Base-by-base conservation (phyloP, 176 grass and related monocot genomes). In the Paspalum notatum region DNA sequence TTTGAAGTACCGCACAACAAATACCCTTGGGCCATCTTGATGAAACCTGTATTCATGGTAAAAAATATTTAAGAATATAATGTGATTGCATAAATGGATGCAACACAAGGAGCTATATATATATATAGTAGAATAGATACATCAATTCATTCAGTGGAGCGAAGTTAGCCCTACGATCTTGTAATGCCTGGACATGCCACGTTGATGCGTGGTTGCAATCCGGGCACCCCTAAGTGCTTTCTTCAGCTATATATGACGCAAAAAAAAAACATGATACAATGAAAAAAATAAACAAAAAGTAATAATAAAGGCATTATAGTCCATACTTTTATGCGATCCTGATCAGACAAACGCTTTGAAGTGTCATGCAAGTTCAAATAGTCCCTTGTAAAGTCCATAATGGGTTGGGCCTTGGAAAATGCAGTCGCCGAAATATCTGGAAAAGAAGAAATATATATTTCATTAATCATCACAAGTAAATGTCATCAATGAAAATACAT, bases 361-460 rank as follows among this genome's bases (percentile, higher is more conserved):
- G 7, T 0, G 88, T 94, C 77, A 59, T 32, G 65, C n/a, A 89
- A 0, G 39, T 79, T 87, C 54, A 98, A n/a, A 87, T 81, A 89
- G 4, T 95, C 70, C 0, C 39, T 0, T 2, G 61, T 71, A 21
- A 98, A 94, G 5, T 91, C 79, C 45, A 95, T 45, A 16, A 89
- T 63, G 22, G 59, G 82, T 25, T 65, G 64, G 24, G 86, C 69
- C 84, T 91, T 89, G 72, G 87, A 93, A 85, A 98, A 98, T 53
- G 92, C 65, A 0, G 95, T 95, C 32, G 90, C 88, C 25, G 90
- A 90, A 49, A 94, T 76, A 91, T 98, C 92, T 98, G 75, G 6
- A 80, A 14, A 52, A 16, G 42, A 84, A 77, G 12, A 80, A 70
- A 55, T n/a, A 76, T 20, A 14, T 41, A 24, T 15, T 51, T n/a